These are phyloP conservation scores for Claviceps pazoutovae DNA, from an alignment of 2,329 filamentous ascomycete genomes.

Conservation along the genomic window DNA sequence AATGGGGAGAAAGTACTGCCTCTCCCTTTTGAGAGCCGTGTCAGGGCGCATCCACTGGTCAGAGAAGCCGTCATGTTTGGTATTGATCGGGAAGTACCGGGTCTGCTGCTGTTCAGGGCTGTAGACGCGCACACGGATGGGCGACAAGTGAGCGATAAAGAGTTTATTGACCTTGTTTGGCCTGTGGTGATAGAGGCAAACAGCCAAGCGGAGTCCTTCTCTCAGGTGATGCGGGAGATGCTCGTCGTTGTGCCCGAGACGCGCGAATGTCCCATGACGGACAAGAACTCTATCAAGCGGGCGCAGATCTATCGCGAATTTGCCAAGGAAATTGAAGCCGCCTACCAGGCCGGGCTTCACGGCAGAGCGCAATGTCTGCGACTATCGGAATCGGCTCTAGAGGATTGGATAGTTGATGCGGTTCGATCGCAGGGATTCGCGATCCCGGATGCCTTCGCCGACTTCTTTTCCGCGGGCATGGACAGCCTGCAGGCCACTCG, in stretches of 20 bases:
- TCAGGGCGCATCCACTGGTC: constrained; percentile 22
- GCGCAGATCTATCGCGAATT: constrained; percentile 32
- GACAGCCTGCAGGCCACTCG: constrained; percentile 45
- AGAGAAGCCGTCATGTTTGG: constrained; percentile 48
- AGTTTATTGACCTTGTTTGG: constrained; percentile 18
- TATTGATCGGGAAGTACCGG: constrained; percentile 39
- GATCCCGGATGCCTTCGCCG: constrained; percentile 23
- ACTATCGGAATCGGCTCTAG: constrained; percentile 12
- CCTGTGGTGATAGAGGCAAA: constrained; percentile 21
- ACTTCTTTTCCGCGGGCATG: constrained; percentile 44
- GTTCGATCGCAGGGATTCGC: not conserved
- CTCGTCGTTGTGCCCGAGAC: constrained; percentile 31
- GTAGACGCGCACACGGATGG: not conserved
- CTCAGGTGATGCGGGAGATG: constrained; percentile 32
- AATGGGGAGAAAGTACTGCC: constrained; percentile 60
- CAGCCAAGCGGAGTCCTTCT: constrained; percentile 16
- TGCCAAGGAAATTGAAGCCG: constrained; percentile 26
- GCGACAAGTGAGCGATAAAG: not conserved
- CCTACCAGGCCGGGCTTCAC: constrained; percentile 17
- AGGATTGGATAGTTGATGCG: constrained; percentile 5
- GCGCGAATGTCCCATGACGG: constrained; percentile 30
- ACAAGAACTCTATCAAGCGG: constrained; percentile 39
- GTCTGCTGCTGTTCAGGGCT: constrained; percentile 24
- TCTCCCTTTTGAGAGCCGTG: constrained; percentile 41
- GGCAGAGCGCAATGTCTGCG: constrained; percentile 5